Evolutionary conservation across 192 early-diverging fungal species (phyloP).

Genomic region (Rhizophlyctis rosea): DNA sequence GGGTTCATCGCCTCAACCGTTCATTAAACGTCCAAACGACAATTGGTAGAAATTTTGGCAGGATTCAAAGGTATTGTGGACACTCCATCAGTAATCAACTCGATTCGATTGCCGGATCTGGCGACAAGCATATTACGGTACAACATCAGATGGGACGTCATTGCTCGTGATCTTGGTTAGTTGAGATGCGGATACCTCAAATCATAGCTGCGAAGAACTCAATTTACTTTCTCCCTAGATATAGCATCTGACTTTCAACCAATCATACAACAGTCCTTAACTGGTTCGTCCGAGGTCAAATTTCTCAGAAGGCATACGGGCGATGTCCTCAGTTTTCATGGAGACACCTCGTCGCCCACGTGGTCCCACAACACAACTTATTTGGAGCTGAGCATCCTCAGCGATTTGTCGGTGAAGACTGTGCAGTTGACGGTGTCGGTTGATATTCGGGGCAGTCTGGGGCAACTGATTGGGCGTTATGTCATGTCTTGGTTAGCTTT

Average conservation of each 20-base stretch:
- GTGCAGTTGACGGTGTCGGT: neutral
- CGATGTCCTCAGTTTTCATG: constrained; percentile 2
- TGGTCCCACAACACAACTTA: neutral
- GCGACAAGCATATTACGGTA: neutral
- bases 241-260: neutral
- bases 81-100: neutral
- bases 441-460: constrained; percentile 15
- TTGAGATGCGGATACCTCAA: neutral
- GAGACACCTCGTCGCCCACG: constrained; percentile 11
- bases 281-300: constrained; percentile 12
- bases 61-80: too few relatives aligned
- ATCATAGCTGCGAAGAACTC: neutral
- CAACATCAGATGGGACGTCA: constrained; percentile 7
- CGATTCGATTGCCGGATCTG: neutral
- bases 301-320: constrained; percentile 5
- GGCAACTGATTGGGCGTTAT: constrained; percentile 14
- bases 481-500: constrained; percentile 10
- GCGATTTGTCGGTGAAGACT: neutral
- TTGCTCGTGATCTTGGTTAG: neutral
- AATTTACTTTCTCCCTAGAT: neutral
- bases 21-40: too few relatives aligned
- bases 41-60: too few relatives aligned
- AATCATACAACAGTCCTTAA: constrained; percentile 18
- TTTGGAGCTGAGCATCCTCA: constrained; percentile 9
- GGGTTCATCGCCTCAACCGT: too few relatives aligned